These are phyloP conservation scores for Obba rivulosa DNA, from an alignment of 768 basidiomycete genomes.

Conservation along the genomic window DNA sequence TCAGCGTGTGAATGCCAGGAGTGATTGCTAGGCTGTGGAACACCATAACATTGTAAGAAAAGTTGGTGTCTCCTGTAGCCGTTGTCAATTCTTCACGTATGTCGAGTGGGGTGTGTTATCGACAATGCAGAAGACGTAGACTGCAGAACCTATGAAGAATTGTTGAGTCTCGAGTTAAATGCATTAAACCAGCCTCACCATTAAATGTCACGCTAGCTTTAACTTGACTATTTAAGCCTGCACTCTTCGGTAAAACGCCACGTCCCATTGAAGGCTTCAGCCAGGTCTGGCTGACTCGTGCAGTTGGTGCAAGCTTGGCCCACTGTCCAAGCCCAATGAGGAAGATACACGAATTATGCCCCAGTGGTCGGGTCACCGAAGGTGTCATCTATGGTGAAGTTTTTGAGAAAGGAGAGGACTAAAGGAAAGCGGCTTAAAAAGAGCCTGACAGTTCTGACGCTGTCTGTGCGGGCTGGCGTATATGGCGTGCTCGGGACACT, in stretches of 20 bases:
- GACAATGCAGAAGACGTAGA: constrained; percentile 39
- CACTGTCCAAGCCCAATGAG: background rate
- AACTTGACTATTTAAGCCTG: constrained; percentile 3
- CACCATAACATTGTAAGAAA: constrained; percentile 26
- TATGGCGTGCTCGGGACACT: too few relatives aligned
- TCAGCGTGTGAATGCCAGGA: constrained; percentile 24
- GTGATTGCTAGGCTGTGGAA: constrained; percentile 21
- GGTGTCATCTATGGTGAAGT: constrained; percentile 3
- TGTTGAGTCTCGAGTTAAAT: background rate
- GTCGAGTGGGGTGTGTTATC: background rate
- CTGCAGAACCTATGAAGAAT: constrained; percentile 30
- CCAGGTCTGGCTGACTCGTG: constrained; percentile 1
- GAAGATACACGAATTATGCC: constrained; percentile 1
- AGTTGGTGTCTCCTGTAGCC: background rate
- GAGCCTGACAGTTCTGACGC: too few relatives aligned
- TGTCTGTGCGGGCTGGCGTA: too few relatives aligned
- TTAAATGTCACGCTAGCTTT: constrained; percentile 29
- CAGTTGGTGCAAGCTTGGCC: constrained; percentile 7
- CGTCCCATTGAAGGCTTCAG: constrained; percentile 1
- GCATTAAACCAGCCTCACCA: constrained; percentile 23
- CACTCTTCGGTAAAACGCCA: constrained; percentile 8
- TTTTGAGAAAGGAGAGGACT: too few relatives aligned
- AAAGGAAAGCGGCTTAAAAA: too few relatives aligned
- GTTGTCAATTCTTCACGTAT: background rate
- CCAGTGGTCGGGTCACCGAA: constrained; percentile 3